These are phyloP conservation scores for Viola pubescens DNA, from an alignment of 441 rosid species.

Conservation along the genomic window DNA sequence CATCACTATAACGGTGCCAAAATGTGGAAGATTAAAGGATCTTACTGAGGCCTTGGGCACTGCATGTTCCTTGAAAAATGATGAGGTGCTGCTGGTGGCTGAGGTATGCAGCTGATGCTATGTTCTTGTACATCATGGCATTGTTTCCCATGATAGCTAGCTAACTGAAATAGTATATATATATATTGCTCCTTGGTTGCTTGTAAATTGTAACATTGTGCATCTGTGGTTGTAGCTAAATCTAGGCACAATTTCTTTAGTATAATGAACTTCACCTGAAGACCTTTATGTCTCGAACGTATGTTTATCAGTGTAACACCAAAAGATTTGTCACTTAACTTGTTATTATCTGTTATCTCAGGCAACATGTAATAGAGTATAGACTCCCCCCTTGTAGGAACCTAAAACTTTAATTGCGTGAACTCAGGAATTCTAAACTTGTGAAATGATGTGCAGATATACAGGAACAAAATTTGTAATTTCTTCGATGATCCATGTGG, in stretches of 20 bases:
- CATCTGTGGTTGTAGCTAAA: no score
- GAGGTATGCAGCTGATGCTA: constrained; percentile 34
- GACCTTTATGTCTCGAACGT: no score
- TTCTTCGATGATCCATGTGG: constrained; percentile 48
- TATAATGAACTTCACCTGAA: no score
- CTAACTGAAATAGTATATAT: neutral
- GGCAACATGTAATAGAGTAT: no score
- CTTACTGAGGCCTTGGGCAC: constrained; percentile 39
- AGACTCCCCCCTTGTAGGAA: no score
- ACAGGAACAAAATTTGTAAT: constrained; percentile 38
- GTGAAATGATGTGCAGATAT: constrained; percentile 33
- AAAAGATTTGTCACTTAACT: neutral
- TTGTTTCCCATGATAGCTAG: neutral
- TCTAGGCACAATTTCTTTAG: no score
- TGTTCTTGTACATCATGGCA: constrained; percentile 1
- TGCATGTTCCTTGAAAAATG: constrained; percentile 42
- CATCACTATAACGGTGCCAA: constrained; percentile 46
- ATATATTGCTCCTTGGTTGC: no score
- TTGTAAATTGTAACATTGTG: no score
- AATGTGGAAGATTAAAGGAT: constrained; percentile 49
- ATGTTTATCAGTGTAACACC: no score
- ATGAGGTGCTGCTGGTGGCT: constrained; percentile 49
- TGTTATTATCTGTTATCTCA: neutral
- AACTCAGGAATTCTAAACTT: constrained; percentile 15
- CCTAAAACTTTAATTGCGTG: no score